These are phyloP conservation scores for Colletotrichum sp. DNA, from an alignment of 2,329 filamentous ascomycete species.

Conservation along the genomic window DNA sequence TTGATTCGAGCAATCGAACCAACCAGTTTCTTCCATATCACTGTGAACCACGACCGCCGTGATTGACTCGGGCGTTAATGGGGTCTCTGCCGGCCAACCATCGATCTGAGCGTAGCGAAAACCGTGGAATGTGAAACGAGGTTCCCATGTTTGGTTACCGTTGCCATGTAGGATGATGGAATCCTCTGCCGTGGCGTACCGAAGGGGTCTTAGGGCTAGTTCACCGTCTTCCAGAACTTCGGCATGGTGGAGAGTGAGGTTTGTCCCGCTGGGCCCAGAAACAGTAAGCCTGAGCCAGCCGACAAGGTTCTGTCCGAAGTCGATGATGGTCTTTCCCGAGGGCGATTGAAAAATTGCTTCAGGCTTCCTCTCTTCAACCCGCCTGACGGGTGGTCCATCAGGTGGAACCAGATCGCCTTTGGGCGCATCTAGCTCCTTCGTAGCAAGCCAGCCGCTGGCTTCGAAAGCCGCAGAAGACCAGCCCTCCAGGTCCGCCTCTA, in stretches of 20 bases:
- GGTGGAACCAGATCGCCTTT: constrained; percentile 41
- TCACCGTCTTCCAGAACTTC: constrained; percentile 59
- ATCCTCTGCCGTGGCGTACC: constrained; percentile 47
- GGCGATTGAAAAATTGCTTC: constrained; percentile 34
- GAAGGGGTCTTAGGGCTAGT: constrained; percentile 45
- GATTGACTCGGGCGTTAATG: constrained; percentile 24
- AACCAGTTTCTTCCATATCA: constrained; percentile 55
- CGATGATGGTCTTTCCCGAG: constrained; percentile 50
- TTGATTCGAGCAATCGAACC: constrained; percentile 55
- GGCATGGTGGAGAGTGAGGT: constrained; percentile 53
- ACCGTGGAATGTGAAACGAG: constrained; percentile 57
- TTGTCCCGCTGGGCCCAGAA: constrained; percentile 38
- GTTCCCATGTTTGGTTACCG: constrained; percentile 39
- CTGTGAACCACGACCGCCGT: constrained; percentile 48
- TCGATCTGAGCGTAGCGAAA: constrained; percentile 57
- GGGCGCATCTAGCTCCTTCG: constrained; percentile 33
- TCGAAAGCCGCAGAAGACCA: constrained; percentile 29
- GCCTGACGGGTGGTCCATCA: constrained; percentile 49
- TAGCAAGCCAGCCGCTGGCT: constrained; percentile 30
- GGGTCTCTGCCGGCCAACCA: constrained; percentile 39
- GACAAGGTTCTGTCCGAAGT: constrained; percentile 65
- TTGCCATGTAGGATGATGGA: constrained; percentile 34
- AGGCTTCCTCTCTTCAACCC: constrained; percentile 33
- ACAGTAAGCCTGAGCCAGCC: constrained; percentile 50
- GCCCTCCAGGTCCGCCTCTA: constrained; percentile 31